Percentiles rank a stretch among this genome's conserved stretches.
Evolutionary conservation across 306 rosid genomes (phyloP).

Genomic region (Vicia villosa): DNA sequence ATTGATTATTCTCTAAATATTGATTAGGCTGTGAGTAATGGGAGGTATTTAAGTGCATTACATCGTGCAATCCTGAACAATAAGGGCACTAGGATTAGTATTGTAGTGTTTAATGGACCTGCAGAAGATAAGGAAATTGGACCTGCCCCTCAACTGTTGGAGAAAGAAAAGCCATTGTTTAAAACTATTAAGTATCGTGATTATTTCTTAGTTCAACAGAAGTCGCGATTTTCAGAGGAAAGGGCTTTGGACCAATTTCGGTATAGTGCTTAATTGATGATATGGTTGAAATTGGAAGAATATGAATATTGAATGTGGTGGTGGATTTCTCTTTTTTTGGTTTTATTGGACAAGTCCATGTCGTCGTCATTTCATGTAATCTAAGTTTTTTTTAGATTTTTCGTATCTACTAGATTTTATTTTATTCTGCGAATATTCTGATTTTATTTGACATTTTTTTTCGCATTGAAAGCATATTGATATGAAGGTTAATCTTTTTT

Average conservation of each 20-base stretch:
- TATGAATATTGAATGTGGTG: too few species aligned
- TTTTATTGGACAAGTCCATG: too few species aligned
- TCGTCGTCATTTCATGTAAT: too few species aligned
- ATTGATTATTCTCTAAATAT: background rate
- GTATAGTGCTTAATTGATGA: background rate
- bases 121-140: conserved; percentile 41
- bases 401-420: too few species aligned
- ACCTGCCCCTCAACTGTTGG: conserved; percentile 38
- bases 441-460: too few species aligned
- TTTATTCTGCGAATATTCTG: too few species aligned
- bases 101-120: conserved; percentile 49
- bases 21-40: conserved; percentile 50
- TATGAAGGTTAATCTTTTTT: too few species aligned
- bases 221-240: background rate
- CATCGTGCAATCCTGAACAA: conserved; percentile 53
- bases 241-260: conserved; percentile 33
- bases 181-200: conserved; percentile 35
- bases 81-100: conserved; percentile 44
- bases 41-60: conserved; percentile 45
- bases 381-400: too few species aligned
- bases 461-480: too few species aligned
- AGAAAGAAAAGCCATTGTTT: conserved; percentile 41
- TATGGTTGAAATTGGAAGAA: background rate
- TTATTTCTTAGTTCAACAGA: conserved; percentile 40
- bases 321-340: too few species aligned